Percentiles rank a stretch among this genome's conserved stretches.
Evolutionary conservation across 768 basidiomycete species (phyloP).

Genomic region (Mycena galopus): DNA sequence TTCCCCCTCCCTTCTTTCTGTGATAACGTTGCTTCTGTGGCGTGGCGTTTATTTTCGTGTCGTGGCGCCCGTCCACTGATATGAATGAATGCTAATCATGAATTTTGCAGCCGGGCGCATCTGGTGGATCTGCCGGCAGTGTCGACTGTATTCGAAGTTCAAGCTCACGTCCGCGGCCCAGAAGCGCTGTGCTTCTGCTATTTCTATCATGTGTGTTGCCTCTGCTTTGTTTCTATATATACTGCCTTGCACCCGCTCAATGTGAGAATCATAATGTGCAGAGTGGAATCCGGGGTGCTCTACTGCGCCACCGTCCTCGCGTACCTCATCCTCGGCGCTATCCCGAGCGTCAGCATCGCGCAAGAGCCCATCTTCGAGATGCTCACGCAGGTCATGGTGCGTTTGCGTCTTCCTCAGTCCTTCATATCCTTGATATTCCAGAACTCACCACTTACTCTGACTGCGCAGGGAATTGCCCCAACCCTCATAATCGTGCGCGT

Average conservation of each 20-base stretch:
- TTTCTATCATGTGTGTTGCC: slow-evolving; percentile 45
- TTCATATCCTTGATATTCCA: not conserved
- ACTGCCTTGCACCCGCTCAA: not conserved
- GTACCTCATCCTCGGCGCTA: not conserved
- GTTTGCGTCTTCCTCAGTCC: not conserved
- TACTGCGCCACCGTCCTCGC: not conserved
- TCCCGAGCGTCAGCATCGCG: not conserved
- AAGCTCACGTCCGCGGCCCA: slow-evolving; percentile 33
- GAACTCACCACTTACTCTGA: not conserved
- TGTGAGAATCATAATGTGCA: not conserved
- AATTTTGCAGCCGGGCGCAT: slow-evolving; percentile 43
- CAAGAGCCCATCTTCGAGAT: not conserved
- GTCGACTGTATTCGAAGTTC: slow-evolving; percentile 41
- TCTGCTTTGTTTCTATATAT: not conserved
- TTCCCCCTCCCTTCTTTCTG: too few species aligned
- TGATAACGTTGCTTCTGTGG: slow-evolving; percentile 25
- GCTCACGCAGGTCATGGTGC: slow-evolving; percentile 40
- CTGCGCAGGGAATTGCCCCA: slow-evolving; percentile 46
- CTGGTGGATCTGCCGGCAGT: slow-evolving; percentile 48
- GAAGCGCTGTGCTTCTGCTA: slow-evolving; percentile 43
- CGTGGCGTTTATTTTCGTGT: slow-evolving; percentile 19
- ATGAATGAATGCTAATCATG: not conserved
- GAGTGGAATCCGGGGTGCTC: not conserved
- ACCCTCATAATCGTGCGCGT: slow-evolving; percentile 50
- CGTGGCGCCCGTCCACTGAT: too few species aligned